Evolutionary conservation across 805 yeast species (phyloP).

Genomic region (Candida boidinii): DNA sequence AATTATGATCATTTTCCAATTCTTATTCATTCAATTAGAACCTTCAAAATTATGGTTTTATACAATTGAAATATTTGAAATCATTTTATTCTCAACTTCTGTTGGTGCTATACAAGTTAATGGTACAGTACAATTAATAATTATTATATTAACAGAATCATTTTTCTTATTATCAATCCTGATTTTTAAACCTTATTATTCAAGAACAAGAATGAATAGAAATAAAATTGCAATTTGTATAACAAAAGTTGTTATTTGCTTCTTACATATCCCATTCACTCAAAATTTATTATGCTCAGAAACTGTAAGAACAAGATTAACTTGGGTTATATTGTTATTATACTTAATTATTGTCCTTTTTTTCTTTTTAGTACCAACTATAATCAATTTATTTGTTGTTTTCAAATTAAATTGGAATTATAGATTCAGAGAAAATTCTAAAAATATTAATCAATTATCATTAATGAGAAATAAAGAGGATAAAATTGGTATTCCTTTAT

Average conservation of each 20-base stretch:
- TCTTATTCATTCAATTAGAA: conserved; percentile 32
- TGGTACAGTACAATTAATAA: conserved; percentile 36
- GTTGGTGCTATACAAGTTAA: conserved; percentile 35
- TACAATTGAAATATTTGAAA: conserved; percentile 25
- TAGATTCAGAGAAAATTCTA: conserved; percentile 8
- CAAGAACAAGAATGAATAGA: conserved; percentile 23
- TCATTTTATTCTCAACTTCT: conserved; percentile 29
- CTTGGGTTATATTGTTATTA: conserved; percentile 32
- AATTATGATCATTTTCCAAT: conserved; percentile 38
- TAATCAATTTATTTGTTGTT: conserved; percentile 19
- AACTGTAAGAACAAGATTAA: conserved; percentile 30
- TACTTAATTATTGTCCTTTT: conserved; percentile 23
- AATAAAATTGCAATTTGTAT: conserved; percentile 26
- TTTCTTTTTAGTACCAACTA: conserved; percentile 19
- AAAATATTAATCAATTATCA: background rate
- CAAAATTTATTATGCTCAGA: conserved; percentile 28
- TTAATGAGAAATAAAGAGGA: background rate
- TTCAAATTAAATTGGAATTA: conserved; percentile 7
- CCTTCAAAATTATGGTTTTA: conserved; percentile 33
- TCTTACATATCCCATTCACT: conserved; percentile 36
- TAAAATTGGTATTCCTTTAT: conserved; percentile 4
- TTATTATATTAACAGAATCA: conserved; percentile 29
- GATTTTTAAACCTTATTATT: conserved; percentile 22
- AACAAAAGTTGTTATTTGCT: conserved; percentile 30
- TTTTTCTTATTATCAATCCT: conserved; percentile 18